Conservation (phyloP, 176 grass and related monocot species). For the Cenchrus purpureus region DNA sequence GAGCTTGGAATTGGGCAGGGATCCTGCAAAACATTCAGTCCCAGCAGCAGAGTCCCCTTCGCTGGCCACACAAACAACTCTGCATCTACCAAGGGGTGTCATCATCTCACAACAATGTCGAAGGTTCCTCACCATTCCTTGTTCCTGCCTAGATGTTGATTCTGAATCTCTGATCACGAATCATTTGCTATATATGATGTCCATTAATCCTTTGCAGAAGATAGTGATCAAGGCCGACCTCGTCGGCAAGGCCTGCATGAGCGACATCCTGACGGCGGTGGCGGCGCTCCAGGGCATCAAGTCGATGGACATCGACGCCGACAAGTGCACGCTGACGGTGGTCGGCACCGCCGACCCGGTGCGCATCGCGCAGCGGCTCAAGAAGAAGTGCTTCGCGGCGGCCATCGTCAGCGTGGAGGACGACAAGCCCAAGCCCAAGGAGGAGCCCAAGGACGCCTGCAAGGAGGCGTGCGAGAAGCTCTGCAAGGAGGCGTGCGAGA, state of each 20-base stretch:
- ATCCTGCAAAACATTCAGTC: constrained; percentile 8
- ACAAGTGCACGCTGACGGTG: constrained; percentile 72
- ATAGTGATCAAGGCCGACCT: constrained; percentile 53
- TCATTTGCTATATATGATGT: not conserved
- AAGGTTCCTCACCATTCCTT: constrained; percentile 32
- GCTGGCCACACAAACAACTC: not conserved
- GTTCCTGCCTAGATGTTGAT: not conserved
- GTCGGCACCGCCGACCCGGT: constrained; percentile 61
- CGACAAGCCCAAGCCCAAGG: constrained; percentile 39
- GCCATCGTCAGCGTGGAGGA: constrained; percentile 43
- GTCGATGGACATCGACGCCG: constrained; percentile 42
- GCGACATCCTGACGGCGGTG: constrained; percentile 37
- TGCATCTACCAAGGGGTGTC: not conserved
- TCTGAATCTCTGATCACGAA: not conserved
- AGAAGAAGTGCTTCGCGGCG: constrained; percentile 42
- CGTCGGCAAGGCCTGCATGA: constrained; percentile 40
- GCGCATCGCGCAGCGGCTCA: constrained; percentile 42
- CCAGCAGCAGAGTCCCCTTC: not conserved
- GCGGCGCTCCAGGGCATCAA: constrained; percentile 55
- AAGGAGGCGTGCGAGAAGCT: constrained; percentile 52
- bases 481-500: constrained; percentile 47
- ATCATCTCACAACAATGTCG: constrained; percentile 31
- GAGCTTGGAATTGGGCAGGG: not conserved
- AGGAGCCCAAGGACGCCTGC: constrained; percentile 5
- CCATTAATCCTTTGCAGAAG: constrained; percentile 20